Evolutionary conservation across 169 alveolate species (phyloP), one percentile per base, ranked within the genome.

Genomic region (Plasmodium chabaudi): DNA sequence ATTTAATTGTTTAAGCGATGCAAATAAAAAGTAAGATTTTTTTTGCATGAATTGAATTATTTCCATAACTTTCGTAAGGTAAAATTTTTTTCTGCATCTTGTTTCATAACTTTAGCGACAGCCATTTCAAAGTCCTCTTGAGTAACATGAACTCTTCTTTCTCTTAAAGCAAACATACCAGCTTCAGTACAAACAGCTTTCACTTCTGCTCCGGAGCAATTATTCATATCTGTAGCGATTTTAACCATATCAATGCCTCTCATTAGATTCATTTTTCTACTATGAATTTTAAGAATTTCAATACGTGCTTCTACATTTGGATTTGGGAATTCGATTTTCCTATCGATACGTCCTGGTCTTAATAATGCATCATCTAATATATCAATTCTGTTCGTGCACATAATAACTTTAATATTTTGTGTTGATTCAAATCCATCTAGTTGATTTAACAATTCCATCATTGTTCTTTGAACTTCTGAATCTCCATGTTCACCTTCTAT

Each of bases 181-280:
- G 99, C 99, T 94, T 99, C 99, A 15, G 99, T 97, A 92, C 99
- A 99, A n/a, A 98, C 99, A 5, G 99, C 99, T 93, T 96, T 99
- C 10, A 98, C 97, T 87, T 99, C 99, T 0, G 99, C 99, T 2
- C 99, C 99, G 17, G 99, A 96, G 21, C 99, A 98, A 12, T 99
- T 99, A 42, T 95, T 93, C 99, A 98, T 98, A 79, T 94, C 94
- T 44, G 96, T 95, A 5, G 99, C 99, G 49, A 99, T 98, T 93
- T 97, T 97, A 65, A 92, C 89, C 69, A 98, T 94, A 88, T 98
- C 99, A 49, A 99, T 98, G 15, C 99, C 99, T 77, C 99, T 96
- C 93, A 98, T 98, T 87, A 98, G 91, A 82, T 97, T 97, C 99
- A 98, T 98, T 92, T 97, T 98, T 86, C 99, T 95, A 27, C 99